Percentiles rank a stretch among this genome's conserved stretches.
phyloP scores from a whole-genome alignment of 2,329 filamentous ascomycete genomes.

The Chaetomium sp. region DNA sequence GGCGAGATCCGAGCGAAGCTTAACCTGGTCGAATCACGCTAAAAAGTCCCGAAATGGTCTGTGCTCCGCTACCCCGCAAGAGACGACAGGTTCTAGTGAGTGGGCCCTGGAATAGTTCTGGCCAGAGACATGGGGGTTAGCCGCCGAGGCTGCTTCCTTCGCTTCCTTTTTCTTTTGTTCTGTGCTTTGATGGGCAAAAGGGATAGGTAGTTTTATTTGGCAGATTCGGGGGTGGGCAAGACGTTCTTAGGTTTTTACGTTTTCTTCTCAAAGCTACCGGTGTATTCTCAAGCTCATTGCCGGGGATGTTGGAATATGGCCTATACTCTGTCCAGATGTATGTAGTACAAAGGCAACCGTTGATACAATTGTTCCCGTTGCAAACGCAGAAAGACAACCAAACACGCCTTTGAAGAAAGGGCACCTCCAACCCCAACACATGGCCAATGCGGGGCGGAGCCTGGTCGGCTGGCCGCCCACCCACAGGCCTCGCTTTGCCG shows the following conservation, averaged over 20 bases:
- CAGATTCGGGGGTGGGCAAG: neutral
- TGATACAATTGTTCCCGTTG: neutral
- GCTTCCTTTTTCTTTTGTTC: neutral
- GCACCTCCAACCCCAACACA: neutral
- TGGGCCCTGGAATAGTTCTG: neutral
- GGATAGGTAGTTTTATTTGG: neutral
- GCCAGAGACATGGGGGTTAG: conserved; percentile 5
- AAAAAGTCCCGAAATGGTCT: neutral
- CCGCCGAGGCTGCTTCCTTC: conserved; percentile 8
- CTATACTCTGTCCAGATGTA: no score
- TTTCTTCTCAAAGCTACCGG: neutral
- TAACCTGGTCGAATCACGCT: conserved; percentile 1
- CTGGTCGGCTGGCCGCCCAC: conserved; percentile 17
- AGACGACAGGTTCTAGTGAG: neutral
- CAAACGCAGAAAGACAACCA: neutral
- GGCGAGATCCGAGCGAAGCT: neutral
- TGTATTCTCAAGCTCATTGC: neutral
- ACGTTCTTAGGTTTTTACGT: neutral
- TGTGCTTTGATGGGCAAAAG: neutral
- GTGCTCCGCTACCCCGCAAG: conserved; percentile 1
- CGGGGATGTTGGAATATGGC: neutral
- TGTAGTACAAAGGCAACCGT: no score
- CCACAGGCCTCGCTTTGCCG: conserved; percentile 23
- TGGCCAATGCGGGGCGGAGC: neutral
- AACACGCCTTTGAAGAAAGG: neutral